phyloP scores from a whole-genome alignment of 2,329 filamentous ascomycete genomes.

The Coniochaeta sp. region DNA sequence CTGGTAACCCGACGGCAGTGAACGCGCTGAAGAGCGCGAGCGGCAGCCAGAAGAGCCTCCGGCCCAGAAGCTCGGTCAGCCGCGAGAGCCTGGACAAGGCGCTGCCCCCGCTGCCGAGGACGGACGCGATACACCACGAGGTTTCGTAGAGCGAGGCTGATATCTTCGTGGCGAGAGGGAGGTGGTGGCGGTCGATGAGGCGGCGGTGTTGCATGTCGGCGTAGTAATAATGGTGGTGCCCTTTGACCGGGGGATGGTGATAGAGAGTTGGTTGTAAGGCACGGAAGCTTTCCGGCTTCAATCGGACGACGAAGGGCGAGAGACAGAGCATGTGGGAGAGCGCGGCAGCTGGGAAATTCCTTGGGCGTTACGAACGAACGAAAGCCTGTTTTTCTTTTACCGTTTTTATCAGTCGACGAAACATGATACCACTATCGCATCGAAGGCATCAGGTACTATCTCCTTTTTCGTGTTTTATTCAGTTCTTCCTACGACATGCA shows the following conservation, averaged over 20 bases:
- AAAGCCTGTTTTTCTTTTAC: conserved; percentile 8
- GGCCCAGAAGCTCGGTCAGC: conserved; percentile 33
- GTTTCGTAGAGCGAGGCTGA: conserved; percentile 10
- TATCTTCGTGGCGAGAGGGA: not conserved
- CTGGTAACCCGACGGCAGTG: conserved; percentile 9
- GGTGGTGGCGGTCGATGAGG: conserved; percentile 1
- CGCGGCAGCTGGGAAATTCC: conserved; percentile 11
- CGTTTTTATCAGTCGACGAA: conserved; percentile 2
- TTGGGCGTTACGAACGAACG: conserved; percentile 1
- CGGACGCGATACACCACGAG: conserved; percentile 9
- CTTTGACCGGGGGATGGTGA: not conserved
- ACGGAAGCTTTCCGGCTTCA: no score
- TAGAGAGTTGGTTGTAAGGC: no score
- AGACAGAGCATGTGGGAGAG: conserved; percentile 11
- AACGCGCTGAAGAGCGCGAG: conserved; percentile 19
- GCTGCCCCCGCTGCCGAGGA: conserved; percentile 46
- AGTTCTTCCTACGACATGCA: not conserved
- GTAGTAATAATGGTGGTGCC: not conserved
- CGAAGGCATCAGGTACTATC: conserved; percentile 12
- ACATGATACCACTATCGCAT: conserved; percentile 18
- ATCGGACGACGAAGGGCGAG: no score
- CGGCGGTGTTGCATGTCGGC: not conserved
- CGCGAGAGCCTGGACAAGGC: conserved; percentile 54
- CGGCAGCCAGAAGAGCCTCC: conserved; percentile 23
- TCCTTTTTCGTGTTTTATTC: conserved; percentile 5